These are phyloP conservation scores for Yamadazyma conglobata DNA, from an alignment of 1,139 yeast species.

Conservation along the genomic window DNA sequence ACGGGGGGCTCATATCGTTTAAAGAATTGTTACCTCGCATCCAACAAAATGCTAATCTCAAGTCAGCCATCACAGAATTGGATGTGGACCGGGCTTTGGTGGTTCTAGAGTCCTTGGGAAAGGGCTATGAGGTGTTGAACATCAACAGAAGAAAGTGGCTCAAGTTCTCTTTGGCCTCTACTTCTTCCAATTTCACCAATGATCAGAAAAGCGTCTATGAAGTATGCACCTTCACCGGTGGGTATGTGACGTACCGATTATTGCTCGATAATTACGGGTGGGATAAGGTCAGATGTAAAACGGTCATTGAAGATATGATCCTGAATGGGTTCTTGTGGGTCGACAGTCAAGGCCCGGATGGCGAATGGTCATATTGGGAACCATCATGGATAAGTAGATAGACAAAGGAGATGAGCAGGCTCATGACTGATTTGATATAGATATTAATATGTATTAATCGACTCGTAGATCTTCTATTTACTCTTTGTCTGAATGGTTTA, in stretches of 20 bases:
- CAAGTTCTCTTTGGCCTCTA: constrained; percentile 32
- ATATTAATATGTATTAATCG: too few relatives aligned
- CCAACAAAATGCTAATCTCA: constrained; percentile 19
- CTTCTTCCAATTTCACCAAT: constrained; percentile 28
- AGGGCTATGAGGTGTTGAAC: constrained; percentile 33
- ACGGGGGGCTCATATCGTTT: constrained; percentile 75
- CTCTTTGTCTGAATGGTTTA: too few relatives aligned
- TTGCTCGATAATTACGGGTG: constrained; percentile 71
- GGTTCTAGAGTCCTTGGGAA: constrained; percentile 27
- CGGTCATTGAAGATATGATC: constrained; percentile 75
- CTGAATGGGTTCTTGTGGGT: constrained; percentile 81
- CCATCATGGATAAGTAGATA: constrained; percentile 30
- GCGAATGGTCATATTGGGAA: constrained; percentile 63
- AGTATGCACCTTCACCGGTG: constrained; percentile 65
- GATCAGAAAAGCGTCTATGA: constrained; percentile 74
- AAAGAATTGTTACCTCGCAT: constrained; percentile 48
- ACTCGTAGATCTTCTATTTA: too few relatives aligned
- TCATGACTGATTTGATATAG: too few relatives aligned
- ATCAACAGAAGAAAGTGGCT: constrained; percentile 40
- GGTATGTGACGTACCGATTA: constrained; percentile 59
- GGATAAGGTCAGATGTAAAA: constrained; percentile 58
- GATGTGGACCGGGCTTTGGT: constrained; percentile 22
- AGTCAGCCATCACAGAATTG: constrained; percentile 16
- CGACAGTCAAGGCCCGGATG: constrained; percentile 51
- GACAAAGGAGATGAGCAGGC: too few relatives aligned